Base-by-base conservation (phyloP, 2,329 filamentous ascomycete species). In the Venturia pyrina region DNA sequence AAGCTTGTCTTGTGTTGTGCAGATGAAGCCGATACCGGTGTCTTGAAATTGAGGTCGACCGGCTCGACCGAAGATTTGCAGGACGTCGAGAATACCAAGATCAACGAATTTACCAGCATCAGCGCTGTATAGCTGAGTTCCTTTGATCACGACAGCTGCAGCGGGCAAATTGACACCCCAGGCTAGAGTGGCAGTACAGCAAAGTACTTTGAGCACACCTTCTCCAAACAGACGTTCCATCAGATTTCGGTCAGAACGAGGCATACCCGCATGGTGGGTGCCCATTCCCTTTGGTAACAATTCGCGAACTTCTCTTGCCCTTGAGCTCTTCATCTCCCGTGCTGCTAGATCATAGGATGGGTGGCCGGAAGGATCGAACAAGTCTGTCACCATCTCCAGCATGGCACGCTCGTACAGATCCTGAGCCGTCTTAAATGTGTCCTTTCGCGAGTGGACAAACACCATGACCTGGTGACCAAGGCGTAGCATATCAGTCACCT, bases 141-240 rank as follows among this genome's bases (percentile, higher is more conserved):
- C 95, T 75, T 99, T 99, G 82, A 99, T 99, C 64, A 99, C 85
- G 63, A 99, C 95, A 0, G 95, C 96, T 0, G 95, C 95, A 43
- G 95, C 95, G 0, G 95, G 95, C 76, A 99, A 85, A 76, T 99
- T 99, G 74, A 99, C 93, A 87, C 95, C 95, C 95, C 95, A 99
- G 0, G 95, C 95, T 34, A 99, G 83, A 0, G 95, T 99, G 13
- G 95, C 95, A 2, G 95, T 99, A 86, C 96, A 99, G 81, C 93
- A 98, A 28, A 99, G 87, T 0, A 99, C 93, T 75, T 95, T 96
- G 71, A 98, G 85, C n/a, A 98, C 88, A 34, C 95, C 96, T 70
- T 96, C 89, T 3, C 83, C 86, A 71, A 99, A 99, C 19, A 98
- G 83, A 21, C 91, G 87, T 75, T 99, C 96, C 81, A 97, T 91